A percentile compares a stretch with the other conserved stretches of the same genome.
Conservation (phyloP, 768 basidiomycete genomes). For the Suillus sp. region DNA sequence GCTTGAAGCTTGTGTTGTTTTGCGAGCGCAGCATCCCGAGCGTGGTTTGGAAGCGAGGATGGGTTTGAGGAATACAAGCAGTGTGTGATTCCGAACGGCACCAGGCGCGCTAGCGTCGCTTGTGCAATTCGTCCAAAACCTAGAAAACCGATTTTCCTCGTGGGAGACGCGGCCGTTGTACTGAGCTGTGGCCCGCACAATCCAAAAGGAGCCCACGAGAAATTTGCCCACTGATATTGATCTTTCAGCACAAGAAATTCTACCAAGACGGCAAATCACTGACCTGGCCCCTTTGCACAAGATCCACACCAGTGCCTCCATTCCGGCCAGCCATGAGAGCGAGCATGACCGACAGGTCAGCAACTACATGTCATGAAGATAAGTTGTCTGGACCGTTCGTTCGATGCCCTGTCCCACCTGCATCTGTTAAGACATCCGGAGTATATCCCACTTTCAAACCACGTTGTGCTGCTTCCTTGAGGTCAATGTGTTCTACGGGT, state of each 20-base stretch:
- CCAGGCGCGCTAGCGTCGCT: conserved; percentile 73
- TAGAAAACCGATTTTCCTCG: conserved; percentile 82
- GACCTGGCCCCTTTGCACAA: conserved; percentile 75
- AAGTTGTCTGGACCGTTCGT: background rate
- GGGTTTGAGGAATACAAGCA: conserved; percentile 71
- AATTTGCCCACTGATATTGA: conserved; percentile 68
- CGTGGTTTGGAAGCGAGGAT: conserved; percentile 44
- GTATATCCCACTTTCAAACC: conserved; percentile 85
- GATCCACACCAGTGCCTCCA: conserved; percentile 57
- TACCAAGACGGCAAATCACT: conserved; percentile 21
- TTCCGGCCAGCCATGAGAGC: conserved; percentile 93
- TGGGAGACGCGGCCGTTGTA: conserved; percentile 47
- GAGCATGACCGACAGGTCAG: conserved; percentile 89
- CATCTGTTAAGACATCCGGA: conserved; percentile 91
- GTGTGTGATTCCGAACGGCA: conserved; percentile 79
- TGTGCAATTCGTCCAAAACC: conserved; percentile 96
- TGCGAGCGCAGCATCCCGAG: conserved; percentile 41
- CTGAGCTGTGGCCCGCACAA: conserved; percentile 86
- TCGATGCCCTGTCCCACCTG: conserved; percentile 51
- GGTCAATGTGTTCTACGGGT: conserved; percentile 77
- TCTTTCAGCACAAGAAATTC: background rate
- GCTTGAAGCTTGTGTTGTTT: conserved; percentile 35
- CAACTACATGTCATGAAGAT: conserved; percentile 54
- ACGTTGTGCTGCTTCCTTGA: conserved; percentile 57
- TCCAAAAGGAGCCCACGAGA: conserved; percentile 79